Conservation (phyloP, 352 stramenopile species). For the Proteromonas lacertae region DNA sequence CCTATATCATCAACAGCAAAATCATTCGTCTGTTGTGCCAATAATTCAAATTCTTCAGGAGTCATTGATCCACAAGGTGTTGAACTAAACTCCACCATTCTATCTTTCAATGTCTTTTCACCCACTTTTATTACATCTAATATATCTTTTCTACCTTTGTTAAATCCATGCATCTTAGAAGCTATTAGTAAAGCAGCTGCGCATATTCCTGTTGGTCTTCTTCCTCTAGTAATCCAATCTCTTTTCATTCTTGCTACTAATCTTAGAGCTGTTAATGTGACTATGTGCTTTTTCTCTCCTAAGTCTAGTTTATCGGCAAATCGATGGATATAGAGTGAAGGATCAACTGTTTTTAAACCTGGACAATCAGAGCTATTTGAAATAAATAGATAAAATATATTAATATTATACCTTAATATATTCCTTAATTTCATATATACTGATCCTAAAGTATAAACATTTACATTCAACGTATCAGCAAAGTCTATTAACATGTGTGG, state of each 20-base stretch:
- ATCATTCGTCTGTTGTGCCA: no score
- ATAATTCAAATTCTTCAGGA: no score
- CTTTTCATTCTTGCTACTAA: conserved; percentile 85
- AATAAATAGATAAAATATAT: conserved; percentile 16
- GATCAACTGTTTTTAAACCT: conserved; percentile 86
- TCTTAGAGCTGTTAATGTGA: conserved; percentile 66
- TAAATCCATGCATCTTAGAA: conserved; percentile 64
- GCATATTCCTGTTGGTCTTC: conserved; percentile 76
- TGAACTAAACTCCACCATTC: no score
- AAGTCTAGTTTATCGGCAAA: conserved; percentile 92
- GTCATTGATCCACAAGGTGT: no score
- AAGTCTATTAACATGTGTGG: conserved; percentile 98
- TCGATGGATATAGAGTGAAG: conserved; percentile 76
- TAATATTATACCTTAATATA: conserved; percentile 10
- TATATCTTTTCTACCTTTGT: conserved; percentile 32
- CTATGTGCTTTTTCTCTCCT: conserved; percentile 40
- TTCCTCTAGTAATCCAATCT: conserved; percentile 90
- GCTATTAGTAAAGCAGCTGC: conserved; percentile 78
- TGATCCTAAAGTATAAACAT: conserved; percentile 40
- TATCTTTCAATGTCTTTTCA: no score
- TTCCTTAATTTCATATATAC: not conserved
- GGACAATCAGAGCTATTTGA: conserved; percentile 62
- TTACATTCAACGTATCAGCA: conserved; percentile 81
- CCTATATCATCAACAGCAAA: no score
- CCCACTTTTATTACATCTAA: no score